Base-by-base conservation (phyloP, 352 stramenopile species). In the Globisporangium cystogenes region DNA sequence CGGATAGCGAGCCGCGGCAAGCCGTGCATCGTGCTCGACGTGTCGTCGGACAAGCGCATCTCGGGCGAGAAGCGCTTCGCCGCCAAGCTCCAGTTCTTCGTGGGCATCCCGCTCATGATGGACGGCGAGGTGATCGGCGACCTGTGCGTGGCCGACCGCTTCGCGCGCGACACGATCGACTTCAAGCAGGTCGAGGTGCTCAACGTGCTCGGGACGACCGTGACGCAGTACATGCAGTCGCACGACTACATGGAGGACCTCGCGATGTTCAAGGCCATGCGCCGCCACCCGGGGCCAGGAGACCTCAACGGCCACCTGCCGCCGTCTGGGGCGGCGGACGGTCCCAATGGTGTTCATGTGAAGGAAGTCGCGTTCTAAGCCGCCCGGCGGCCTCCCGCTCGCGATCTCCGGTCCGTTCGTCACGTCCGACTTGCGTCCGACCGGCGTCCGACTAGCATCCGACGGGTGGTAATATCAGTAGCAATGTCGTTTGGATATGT, bases 221-320 rank as follows among this genome's bases (percentile, higher is more conserved):
- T 86, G 48, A 93, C 85, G 31, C 77, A 90, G 63, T 95, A 95
- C 74, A 95, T 95, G 85, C 81, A 84, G 45, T 92, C 80, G 35
- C 68, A 75, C 16, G 81, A 87, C 24, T 95, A 90, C 53, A 72
- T 84, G 37, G 78, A 87, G 53, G 84, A 94, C 36, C 64, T 90
- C 26, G 61, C 67, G 15, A 69, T 86, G 53, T 89, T 87, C 62
- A 87, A 87, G 57, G 59, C 76, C 26, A 55, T 69, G 48, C 61
- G 74, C 20, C 45, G 64, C 44, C 59, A 65, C 24, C 40, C 39
- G n/a, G 35, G 21, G 12, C 48, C 21, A 41, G 21, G 18, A 37
- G 26, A 44, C n/a, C 16, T 23, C 41, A 33, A 15, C 14, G 20
- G 8, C 35, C n/a, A n/a, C 33, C 45, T 6, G n/a, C 47, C 15